Conservation (phyloP, 176 grass and related monocot genomes). For the Avena eriantha region DNA sequence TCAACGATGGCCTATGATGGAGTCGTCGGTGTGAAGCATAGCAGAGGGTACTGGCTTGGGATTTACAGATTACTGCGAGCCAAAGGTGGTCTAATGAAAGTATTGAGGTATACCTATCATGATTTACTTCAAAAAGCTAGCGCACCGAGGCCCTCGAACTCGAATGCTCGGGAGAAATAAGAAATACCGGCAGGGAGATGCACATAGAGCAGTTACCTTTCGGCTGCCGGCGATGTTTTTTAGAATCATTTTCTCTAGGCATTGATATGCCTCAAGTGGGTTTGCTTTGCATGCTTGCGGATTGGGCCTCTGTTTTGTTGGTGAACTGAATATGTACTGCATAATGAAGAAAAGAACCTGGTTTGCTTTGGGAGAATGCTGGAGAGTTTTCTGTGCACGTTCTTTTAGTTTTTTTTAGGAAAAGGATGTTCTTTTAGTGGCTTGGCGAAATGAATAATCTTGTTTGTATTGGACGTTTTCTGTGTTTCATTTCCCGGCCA, state of each 20-base stretch:
- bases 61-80: conserved; percentile 10
- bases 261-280: neutral
- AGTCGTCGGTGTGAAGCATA: neutral
- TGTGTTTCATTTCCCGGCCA: too few species aligned
- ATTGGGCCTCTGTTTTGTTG: neutral
- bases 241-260: neutral
- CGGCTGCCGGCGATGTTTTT: neutral
- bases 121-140: neutral
- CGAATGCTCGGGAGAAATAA: neutral
- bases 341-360: neutral
- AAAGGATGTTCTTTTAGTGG: neutral
- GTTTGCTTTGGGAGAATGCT: neutral
- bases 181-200: neutral
- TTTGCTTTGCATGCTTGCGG: neutral
- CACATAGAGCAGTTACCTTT: neutral
- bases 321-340: neutral
- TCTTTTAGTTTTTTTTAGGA: neutral
- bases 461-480: neutral
- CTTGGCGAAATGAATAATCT: neutral
- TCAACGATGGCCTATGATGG: neutral
- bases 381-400: neutral
- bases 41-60: conserved; percentile 15
- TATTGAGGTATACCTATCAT: neutral
- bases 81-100: neutral
- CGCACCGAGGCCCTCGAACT: neutral